Evolutionary conservation across 1,139 yeast species (phyloP), one percentile per base, ranked within the genome.

Genomic region (Candida anutae): DNA sequence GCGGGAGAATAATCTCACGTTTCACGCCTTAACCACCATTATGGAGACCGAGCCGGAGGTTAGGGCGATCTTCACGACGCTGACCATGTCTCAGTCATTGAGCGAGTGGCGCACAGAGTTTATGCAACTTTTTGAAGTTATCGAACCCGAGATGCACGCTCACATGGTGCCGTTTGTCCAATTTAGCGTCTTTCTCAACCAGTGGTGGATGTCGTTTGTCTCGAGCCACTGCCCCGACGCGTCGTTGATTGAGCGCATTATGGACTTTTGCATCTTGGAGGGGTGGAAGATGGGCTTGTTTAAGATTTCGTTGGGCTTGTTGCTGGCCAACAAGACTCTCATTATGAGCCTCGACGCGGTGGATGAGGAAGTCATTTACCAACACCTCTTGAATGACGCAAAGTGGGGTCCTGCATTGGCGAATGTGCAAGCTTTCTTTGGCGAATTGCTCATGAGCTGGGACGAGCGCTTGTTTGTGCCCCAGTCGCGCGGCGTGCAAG

Each of bases 201-300:
- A 77, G 45, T 77, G 85, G 85, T 77, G 81, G 65, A 47, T 77
- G 32, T 72, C 82, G 2, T 69, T 77, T 40, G 67, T 68, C 42
- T 75, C 81, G 2, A 74, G 74, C 22, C 78, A 80, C 27, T 66
- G 78, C 15, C 84, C 71, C 1, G 68, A 62, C 64, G 27, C 64
- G 55, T 50, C 65, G 33, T 43, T 74, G 52, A 63, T 64, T 53
- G 49, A 70, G 58, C 39, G 72, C 57, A 50, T 63, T 48, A 53
- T 77, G 68, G 68, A 82, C 61, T 55, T 58, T 57, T 48, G 72
- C 58, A 44, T 77, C 34, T 56, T 77, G 21, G 81, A 77, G 50
- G 85, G 85, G 10, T 79, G 79, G 58, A 70, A 76, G 38, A 60
- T 65, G 16, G 80, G 83, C 0, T 55, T 77, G 40, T 66, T 77